These are phyloP conservation scores for Dryadomyces sulphureus DNA, from an alignment of 2,329 filamentous ascomycete genomes.

Conservation along the genomic window DNA sequence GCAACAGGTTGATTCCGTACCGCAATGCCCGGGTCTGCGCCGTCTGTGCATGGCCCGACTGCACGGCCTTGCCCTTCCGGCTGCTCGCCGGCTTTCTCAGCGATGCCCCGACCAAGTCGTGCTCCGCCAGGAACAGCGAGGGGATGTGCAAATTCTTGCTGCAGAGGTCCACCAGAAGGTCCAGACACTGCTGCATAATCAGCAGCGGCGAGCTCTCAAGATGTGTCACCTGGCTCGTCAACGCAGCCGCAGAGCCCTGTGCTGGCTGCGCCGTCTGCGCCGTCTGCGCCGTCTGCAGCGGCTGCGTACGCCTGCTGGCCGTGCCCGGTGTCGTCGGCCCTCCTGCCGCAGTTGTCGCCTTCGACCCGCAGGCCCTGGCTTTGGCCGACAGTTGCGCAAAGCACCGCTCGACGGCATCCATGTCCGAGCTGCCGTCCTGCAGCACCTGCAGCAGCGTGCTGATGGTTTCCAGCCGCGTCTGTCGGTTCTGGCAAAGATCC, in stretches of 20 bases:
- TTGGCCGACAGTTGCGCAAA: slow-evolving; percentile 86
- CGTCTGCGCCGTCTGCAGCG: slow-evolving; percentile 35
- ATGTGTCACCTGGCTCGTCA: slow-evolving; percentile 38
- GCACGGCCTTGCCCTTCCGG: slow-evolving; percentile 43
- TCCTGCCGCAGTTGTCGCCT: slow-evolving; percentile 16
- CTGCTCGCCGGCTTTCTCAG: slow-evolving; percentile 62
- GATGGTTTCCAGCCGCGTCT: slow-evolving; percentile 86
- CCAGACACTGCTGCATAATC: slow-evolving; percentile 89
- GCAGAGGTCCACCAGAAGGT: slow-evolving; percentile 69
- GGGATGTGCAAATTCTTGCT: slow-evolving; percentile 76
- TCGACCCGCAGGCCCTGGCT: slow-evolving; percentile 26
- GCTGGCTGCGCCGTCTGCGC: slow-evolving; percentile 51
- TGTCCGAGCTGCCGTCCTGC: slow-evolving; percentile 87
- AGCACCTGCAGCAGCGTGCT: slow-evolving; percentile 85
- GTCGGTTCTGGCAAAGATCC: slow-evolving; percentile 90
- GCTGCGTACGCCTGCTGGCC: slow-evolving; percentile 10
- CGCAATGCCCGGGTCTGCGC: slow-evolving; percentile 75
- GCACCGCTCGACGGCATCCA: slow-evolving; percentile 86
- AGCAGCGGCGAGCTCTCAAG: slow-evolving; percentile 86
- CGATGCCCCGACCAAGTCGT: slow-evolving; percentile 58
- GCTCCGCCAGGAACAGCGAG: slow-evolving; percentile 86
- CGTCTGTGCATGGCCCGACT: slow-evolving; percentile 16
- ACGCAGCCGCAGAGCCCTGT: too few relatives aligned
- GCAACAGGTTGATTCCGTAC: slow-evolving; percentile 81
- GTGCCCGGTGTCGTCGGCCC: slow-evolving; percentile 62